These are phyloP conservation scores for Phaffomyces opuntiae DNA, from an alignment of 805 yeast genomes.

Conservation along the genomic window DNA sequence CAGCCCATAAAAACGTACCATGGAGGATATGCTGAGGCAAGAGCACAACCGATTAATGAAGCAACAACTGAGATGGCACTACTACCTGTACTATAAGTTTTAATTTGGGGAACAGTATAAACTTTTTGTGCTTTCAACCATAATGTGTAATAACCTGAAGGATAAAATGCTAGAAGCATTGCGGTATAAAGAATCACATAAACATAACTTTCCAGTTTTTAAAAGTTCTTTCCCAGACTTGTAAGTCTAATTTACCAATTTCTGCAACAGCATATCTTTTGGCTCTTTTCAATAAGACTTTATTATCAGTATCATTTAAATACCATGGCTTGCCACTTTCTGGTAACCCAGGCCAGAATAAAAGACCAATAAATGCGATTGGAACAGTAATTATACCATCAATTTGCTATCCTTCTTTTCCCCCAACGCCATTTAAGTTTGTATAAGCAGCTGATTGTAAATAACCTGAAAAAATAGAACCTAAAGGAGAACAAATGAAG, in stretches of 20 bases:
- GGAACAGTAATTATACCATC: constrained; percentile 7
- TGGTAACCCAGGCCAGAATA: not conserved
- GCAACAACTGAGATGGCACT: constrained; percentile 2
- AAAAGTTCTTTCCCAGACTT: constrained; percentile 2
- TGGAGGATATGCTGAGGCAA: constrained; percentile 1
- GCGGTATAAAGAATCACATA: not conserved
- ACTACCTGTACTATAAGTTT: not conserved
- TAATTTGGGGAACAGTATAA: constrained; percentile 3
- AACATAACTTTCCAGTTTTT: constrained; percentile 3
- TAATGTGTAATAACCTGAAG: constrained; percentile 1
- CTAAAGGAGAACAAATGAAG: not conserved
- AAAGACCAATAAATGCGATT: constrained; percentile 1
- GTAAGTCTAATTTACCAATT: not conserved
- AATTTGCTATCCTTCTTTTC: constrained; percentile 46
- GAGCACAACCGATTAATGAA: constrained; percentile 1
- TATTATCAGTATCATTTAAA: not conserved
- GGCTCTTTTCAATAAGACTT: not conserved
- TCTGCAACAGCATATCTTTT: constrained; percentile 3
- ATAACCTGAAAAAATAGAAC: not conserved
- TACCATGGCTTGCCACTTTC: not conserved
- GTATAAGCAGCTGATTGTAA: constrained; percentile 5
- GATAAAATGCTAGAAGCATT: constrained; percentile 2
- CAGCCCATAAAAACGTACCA: constrained; percentile 2
- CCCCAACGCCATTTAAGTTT: constrained; percentile 32
- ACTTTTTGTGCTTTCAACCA: constrained; percentile 4